A percentile compares a stretch with the other conserved stretches of the same genome.
Conservation (phyloP, 306 rosid genomes). For the Begonia peltatifolia region DNA sequence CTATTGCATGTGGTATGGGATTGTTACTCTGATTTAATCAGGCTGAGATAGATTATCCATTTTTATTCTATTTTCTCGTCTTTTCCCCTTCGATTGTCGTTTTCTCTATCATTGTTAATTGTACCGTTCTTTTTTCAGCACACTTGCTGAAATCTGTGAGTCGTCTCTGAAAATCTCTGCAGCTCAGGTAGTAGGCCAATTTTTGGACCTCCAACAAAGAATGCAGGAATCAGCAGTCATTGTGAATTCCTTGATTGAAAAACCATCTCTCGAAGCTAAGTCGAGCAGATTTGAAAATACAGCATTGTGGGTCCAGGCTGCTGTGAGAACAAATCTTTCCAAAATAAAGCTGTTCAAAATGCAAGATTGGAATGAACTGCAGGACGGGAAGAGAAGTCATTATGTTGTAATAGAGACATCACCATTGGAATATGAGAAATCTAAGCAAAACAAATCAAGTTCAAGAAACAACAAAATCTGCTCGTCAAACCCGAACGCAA, state of each 20-base stretch:
- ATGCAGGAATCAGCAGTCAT: constrained; percentile 22
- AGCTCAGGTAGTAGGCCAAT: constrained; percentile 39
- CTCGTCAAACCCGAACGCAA: too few species aligned
- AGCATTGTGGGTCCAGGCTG: constrained; percentile 56
- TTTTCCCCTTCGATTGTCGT: neutral
- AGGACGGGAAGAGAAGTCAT: constrained; percentile 19
- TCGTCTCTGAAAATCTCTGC: constrained; percentile 28
- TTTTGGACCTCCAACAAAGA: constrained; percentile 41
- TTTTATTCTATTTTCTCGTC: neutral
- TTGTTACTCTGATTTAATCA: neutral
- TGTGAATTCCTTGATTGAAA: constrained; percentile 25
- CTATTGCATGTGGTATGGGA: constrained; percentile 47
- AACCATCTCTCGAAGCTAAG: constrained; percentile 12
- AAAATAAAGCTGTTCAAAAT: constrained; percentile 28
- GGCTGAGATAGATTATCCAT: neutral
- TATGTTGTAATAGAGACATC: constrained; percentile 28
- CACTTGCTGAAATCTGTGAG: constrained; percentile 36
- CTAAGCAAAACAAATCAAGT: constrained; percentile 16
- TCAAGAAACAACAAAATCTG: constrained; percentile 8
- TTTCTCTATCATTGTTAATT: neutral
- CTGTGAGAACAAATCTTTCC: constrained; percentile 49
- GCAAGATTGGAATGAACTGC: constrained; percentile 18
- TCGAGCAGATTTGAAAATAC: constrained; percentile 21
- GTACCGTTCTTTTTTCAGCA: constrained; percentile 21
- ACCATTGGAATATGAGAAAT: constrained; percentile 8